phyloP scores from a whole-genome alignment of 1,284 basidiomycete genomes.

The Ustilago bromivora region DNA sequence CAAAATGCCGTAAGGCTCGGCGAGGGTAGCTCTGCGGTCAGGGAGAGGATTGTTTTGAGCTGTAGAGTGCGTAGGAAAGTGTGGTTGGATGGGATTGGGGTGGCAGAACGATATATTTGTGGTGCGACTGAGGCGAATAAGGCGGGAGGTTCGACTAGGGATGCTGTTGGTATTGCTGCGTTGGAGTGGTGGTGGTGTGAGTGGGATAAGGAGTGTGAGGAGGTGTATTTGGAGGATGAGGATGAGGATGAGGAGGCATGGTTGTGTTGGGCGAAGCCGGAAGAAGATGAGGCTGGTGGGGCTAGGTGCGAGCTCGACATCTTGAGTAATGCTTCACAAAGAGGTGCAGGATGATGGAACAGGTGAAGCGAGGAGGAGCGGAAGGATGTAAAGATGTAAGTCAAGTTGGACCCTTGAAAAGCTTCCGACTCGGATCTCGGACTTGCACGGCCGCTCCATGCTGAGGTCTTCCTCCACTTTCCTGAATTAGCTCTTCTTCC shows the following conservation, averaged over 20 bases:
- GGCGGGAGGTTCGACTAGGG: conserved; percentile 54
- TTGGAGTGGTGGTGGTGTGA: conserved; percentile 12
- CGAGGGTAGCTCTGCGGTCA: conserved; percentile 62
- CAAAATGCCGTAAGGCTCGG: conserved; percentile 48
- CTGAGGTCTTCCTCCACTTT: conserved; percentile 14
- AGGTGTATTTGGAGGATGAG: conserved; percentile 6
- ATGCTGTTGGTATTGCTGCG: conserved; percentile 36
- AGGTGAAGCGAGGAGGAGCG: not conserved
- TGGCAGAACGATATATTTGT: conserved; percentile 60
- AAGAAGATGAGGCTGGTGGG: not conserved
- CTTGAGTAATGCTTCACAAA: not conserved
- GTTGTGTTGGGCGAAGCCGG: conserved; percentile 3
- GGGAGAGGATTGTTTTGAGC: conserved; percentile 58
- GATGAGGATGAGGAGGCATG: conserved; percentile 14
- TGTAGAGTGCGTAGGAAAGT: conserved; percentile 51
- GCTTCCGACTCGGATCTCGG: conserved; percentile 22
- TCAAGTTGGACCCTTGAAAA: conserved; percentile 17
- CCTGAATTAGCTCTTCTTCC: not conserved
- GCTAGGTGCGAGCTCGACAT: conserved; percentile 35
- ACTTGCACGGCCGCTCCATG: not conserved
- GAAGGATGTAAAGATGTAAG: not conserved
- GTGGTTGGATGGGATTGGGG: conserved; percentile 44
- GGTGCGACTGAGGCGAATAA: conserved; percentile 60
- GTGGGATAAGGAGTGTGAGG: conserved; percentile 15
- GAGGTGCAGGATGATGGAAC: not conserved